A percentile compares a stretch with the other conserved stretches of the same genome.
phyloP scores from a whole-genome alignment of 1,284 basidiomycete genomes.

The Polyporus tsugae region DNA sequence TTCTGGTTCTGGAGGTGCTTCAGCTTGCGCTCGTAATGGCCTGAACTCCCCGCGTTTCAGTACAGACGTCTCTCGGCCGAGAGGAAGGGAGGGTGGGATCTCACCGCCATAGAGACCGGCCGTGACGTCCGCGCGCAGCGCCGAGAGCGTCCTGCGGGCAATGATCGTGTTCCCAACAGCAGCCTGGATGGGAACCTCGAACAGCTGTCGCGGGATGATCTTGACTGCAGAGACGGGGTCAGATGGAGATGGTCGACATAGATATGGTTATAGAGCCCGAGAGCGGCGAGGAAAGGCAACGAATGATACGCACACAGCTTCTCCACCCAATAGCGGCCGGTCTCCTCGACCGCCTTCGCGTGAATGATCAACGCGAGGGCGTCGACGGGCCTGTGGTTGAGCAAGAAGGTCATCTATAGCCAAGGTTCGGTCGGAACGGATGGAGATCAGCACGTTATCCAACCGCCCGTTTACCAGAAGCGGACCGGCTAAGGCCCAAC shows the following conservation, averaged over 20 bases:
- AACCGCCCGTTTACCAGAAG: not conserved
- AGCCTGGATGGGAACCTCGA: slow-evolving; percentile 94
- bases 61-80: not conserved
- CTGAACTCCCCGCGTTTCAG: slow-evolving; percentile 45
- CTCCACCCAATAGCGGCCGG: slow-evolving; percentile 87
- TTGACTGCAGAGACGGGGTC: slow-evolving; percentile 62
- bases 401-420: slow-evolving; percentile 78
- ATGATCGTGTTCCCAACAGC: slow-evolving; percentile 88
- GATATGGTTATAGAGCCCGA: not conserved
- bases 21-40: slow-evolving; percentile 91
- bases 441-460: not conserved
- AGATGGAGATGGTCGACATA: not conserved
- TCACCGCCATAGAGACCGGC: slow-evolving; percentile 92
- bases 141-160: slow-evolving; percentile 89
- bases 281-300: not conserved
- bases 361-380: slow-evolving; percentile 93
- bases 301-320: slow-evolving; percentile 71
- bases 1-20: slow-evolving; percentile 95
- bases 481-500: slow-evolving; percentile 15
- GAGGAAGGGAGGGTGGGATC: slow-evolving; percentile 23
- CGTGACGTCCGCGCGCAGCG: slow-evolving; percentile 93
- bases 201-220: slow-evolving; percentile 92
- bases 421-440: not conserved
- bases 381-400: slow-evolving; percentile 90
- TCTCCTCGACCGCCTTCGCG: slow-evolving; percentile 70